Conservation (phyloP, 2,329 filamentous ascomycete genomes). For the Diaporthe australafricana region DNA sequence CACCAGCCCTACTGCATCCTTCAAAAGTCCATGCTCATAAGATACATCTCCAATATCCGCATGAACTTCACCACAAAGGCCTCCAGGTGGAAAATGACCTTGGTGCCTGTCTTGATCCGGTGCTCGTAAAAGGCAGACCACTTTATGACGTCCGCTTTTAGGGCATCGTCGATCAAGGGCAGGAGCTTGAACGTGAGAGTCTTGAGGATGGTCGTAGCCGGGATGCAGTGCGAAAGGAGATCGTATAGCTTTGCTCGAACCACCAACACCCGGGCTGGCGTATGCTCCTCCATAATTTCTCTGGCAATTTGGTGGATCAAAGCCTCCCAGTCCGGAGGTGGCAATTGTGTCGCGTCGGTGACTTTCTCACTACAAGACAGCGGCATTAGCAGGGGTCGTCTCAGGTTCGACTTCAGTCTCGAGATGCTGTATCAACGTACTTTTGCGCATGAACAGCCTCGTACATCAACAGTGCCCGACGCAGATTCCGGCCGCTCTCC, state of each 20-base stretch:
- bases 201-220: constrained; percentile 92
- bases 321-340: constrained; percentile 96
- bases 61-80: constrained; percentile 99
- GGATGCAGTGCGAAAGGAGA: constrained; percentile 95
- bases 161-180: constrained; percentile 83
- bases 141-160: constrained; percentile 92
- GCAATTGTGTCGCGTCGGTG: constrained; percentile 87
- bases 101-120: constrained; percentile 88
- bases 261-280: constrained; percentile 87
- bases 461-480: constrained; percentile 93
- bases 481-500: constrained; percentile 91
- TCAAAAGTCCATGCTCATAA: constrained; percentile 86
- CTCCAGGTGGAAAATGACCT: constrained; percentile 98
- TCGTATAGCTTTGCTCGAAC: constrained; percentile 97
- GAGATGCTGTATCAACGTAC: constrained; percentile 63
- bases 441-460: constrained; percentile 98
- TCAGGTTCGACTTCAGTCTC: background rate
- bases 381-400: constrained; percentile 23
- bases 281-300: constrained; percentile 93
- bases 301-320: constrained; percentile 90
- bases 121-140: constrained; percentile 99
- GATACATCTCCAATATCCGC: constrained; percentile 91
- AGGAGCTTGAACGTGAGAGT: constrained; percentile 95
- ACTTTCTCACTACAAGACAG: constrained; percentile 79
- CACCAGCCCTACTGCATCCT: background rate